Evolutionary conservation across 768 basidiomycete species (phyloP).

Genomic region (Russula abietina): DNA sequence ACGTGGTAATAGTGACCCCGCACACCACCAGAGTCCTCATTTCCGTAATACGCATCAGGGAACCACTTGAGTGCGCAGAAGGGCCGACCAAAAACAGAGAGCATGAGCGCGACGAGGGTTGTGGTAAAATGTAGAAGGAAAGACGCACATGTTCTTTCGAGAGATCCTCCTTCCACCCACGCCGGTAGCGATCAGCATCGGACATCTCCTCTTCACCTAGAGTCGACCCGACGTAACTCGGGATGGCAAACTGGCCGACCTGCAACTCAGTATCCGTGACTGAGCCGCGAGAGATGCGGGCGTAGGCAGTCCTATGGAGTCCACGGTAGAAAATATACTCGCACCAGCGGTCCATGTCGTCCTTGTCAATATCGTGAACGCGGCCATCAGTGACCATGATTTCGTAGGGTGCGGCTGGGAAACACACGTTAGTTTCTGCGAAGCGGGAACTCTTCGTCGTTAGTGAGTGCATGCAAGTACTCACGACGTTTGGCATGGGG

Average conservation of each 20-base stretch:
- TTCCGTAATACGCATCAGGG: constrained; percentile 63
- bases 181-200: constrained; percentile 56
- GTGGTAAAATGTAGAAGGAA: neutral
- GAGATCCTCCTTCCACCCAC: constrained; percentile 60
- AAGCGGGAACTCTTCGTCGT: neutral
- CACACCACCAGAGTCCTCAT: constrained; percentile 45
- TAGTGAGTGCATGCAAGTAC: constrained; percentile 28
- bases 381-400: constrained; percentile 70
- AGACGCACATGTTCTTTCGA: constrained; percentile 54
- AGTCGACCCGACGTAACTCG: constrained; percentile 42
- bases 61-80: constrained; percentile 51
- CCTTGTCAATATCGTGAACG: constrained; percentile 72
- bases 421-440: neutral
- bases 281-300: constrained; percentile 70
- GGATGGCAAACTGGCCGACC: constrained; percentile 78
- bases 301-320: constrained; percentile 74
- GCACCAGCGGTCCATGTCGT: constrained; percentile 76
- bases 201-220: constrained; percentile 57
- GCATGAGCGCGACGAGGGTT: neutral
- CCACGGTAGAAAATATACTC: constrained; percentile 88
- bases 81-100: neutral
- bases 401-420: constrained; percentile 65
- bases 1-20: constrained; percentile 76
- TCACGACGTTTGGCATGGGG: constrained; percentile 58
- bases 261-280: constrained; percentile 91